Base-by-base conservation (phyloP, 1,284 basidiomycete genomes). In the Phlebopus sp. region DNA sequence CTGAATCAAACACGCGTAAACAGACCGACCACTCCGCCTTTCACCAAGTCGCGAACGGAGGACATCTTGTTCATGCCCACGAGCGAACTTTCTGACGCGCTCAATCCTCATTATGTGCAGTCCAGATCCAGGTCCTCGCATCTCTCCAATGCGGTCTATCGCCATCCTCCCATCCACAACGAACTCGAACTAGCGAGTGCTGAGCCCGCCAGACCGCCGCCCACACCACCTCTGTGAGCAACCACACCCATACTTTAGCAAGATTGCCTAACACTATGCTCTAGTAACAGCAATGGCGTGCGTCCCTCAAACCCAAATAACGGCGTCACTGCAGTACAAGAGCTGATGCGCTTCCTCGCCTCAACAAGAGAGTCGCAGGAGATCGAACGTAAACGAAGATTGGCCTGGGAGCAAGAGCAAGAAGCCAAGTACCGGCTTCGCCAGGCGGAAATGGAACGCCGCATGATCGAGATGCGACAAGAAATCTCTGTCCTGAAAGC, bases 51-150 rank as follows among this genome's bases (percentile, higher is more conserved):
- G 5, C 23, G 11, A 17, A 29, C n/a, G 5, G 6, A 31, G n/a
- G 15, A 5, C 10, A n/a, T n/a, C 27, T 13, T 25, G 41, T 43
- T 65, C 55, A 69, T 71, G 70, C 62, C 79, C 55, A 77, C 80
- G 54, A 88, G 84, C 69, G 84, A 87, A 65, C 78, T 88, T 47
- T 83, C 81, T 3, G 81, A 88, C 62, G 86, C 86, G 17, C 80
- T 88, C 57, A 88, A 88, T 62, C 85, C 84, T 8, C 71, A 79
- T 57, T 72, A 77, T 51, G 73, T 70, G 44, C 76, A 78, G 48
- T 55, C 70, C n/a, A 65, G 74, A 51, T 55, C 65, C n/a, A 63
- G 73, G 52, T 52, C 67, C 50, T 58, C 55, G 44, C 56, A 55
- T 46, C 52, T 46, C 25, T 32, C 47, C 15, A 53, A 47, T 32